Conservation (phyloP, 108 stramenopile species). For the Skeletonema tropicum region DNA sequence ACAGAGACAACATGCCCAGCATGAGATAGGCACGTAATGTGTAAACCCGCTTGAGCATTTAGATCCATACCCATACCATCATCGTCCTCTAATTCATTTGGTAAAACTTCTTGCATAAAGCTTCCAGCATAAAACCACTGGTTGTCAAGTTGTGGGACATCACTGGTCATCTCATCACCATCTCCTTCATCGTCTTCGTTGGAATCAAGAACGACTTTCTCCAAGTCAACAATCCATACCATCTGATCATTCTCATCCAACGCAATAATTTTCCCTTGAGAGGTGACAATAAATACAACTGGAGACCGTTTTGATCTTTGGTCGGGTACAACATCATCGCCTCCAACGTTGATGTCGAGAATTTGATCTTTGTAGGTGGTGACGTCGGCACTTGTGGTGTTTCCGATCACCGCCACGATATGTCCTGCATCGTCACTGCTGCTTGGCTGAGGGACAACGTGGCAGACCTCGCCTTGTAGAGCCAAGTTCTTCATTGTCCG, state of each 20-base stretch:
- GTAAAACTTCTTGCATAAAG: slow-evolving; percentile 39
- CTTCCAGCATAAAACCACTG: slow-evolving; percentile 50
- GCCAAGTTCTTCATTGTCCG: slow-evolving; percentile 31
- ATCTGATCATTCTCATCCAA: slow-evolving; percentile 29
- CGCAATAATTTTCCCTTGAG: slow-evolving; percentile 33
- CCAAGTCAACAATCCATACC: slow-evolving; percentile 46
- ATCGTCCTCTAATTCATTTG: slow-evolving; percentile 13
- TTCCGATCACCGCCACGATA: slow-evolving; percentile 27
- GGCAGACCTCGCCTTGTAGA: slow-evolving; percentile 30
- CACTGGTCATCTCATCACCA: slow-evolving; percentile 22
- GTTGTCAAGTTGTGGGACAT: not conserved
- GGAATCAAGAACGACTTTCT: slow-evolving; percentile 43
- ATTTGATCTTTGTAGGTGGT: slow-evolving; percentile 11
- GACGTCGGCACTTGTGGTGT: slow-evolving; percentile 15
- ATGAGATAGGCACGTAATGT: slow-evolving; percentile 44
- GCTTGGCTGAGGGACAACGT: slow-evolving; percentile 10
- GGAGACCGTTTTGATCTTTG: slow-evolving; percentile 28
- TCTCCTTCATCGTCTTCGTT: slow-evolving; percentile 26
- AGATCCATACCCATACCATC: slow-evolving; percentile 32
- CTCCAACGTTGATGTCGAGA: slow-evolving; percentile 11
- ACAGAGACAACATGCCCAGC: slow-evolving; percentile 49
- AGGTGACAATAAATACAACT: slow-evolving; percentile 37
- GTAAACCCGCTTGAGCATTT: slow-evolving; percentile 21
- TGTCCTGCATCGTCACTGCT: not conserved
- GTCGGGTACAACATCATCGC: not conserved